Percentiles rank a stretch among this genome's conserved stretches.
phyloP scores from a whole-genome alignment of 1,284 basidiomycete species.

The Peniophora sp. region DNA sequence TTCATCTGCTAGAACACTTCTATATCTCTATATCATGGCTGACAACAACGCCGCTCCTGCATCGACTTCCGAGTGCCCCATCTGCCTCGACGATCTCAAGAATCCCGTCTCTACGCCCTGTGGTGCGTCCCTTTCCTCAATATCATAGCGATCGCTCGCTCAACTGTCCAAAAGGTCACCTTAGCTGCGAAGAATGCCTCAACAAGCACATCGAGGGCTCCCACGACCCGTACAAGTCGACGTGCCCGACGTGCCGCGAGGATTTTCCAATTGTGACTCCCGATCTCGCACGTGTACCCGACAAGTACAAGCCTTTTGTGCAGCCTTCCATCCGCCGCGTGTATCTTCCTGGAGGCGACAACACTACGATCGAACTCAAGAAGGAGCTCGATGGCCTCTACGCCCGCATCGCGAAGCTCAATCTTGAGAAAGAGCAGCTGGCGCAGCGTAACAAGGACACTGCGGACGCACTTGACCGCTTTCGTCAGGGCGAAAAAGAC shows the following conservation, averaged over 20 bases:
- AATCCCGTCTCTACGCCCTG: conserved; percentile 55
- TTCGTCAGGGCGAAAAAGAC: conserved; percentile 24
- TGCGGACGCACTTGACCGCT: conserved; percentile 19
- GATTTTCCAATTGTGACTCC: conserved; percentile 37
- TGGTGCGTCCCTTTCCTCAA: conserved; percentile 29
- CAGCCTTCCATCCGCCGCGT: conserved; percentile 47
- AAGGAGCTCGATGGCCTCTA: conserved; percentile 24
- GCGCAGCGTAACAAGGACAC: conserved; percentile 30
- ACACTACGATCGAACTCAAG: conserved; percentile 16
- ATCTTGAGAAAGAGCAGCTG: conserved; percentile 32
- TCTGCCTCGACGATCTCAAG: conserved; percentile 46
- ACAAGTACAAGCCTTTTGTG: conserved; percentile 53
- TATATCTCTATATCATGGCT: no score
- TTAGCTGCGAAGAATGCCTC: conserved; percentile 54
- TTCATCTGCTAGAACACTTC: neutral
- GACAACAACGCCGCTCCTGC: neutral
- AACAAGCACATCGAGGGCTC: conserved; percentile 35
- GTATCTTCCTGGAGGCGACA: conserved; percentile 32
- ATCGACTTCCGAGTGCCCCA: conserved; percentile 35
- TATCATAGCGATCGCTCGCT: neutral
- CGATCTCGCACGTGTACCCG: conserved; percentile 45
- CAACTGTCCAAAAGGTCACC: conserved; percentile 36
- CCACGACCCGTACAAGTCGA: conserved; percentile 29
- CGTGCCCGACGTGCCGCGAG: conserved; percentile 54
- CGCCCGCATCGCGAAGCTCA: conserved; percentile 25